phyloP scores from a whole-genome alignment of 176 grass and related monocot genomes.

The Calamus simplicifolius region DNA sequence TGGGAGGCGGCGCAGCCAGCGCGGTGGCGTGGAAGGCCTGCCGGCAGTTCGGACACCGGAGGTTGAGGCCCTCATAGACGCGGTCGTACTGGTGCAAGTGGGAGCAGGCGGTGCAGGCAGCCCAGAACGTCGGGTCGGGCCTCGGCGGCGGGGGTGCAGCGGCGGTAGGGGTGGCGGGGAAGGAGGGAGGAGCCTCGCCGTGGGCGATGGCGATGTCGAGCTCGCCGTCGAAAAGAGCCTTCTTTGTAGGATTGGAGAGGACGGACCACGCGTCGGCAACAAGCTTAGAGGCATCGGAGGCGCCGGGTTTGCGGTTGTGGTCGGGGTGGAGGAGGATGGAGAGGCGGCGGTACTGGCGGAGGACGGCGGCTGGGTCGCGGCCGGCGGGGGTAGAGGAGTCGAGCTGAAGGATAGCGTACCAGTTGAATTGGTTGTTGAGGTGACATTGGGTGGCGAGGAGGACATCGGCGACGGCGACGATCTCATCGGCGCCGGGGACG shows the following conservation, averaged over 20 bases:
- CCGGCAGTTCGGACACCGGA: slow-evolving; percentile 55
- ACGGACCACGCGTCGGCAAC: slow-evolving; percentile 51
- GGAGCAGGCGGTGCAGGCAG: slow-evolving; percentile 47
- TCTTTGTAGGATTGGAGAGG: slow-evolving; percentile 51
- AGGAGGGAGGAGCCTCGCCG: not conserved
- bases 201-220: slow-evolving; percentile 29
- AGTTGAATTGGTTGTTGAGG: slow-evolving; percentile 42
- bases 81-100: slow-evolving; percentile 68
- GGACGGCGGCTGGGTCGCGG: slow-evolving; percentile 33
- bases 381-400: slow-evolving; percentile 31
- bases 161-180: not conserved
- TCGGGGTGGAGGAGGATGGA: slow-evolving; percentile 35
- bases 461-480: slow-evolving; percentile 48
- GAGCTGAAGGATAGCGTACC: slow-evolving; percentile 61
- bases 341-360: slow-evolving; percentile 45
- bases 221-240: slow-evolving; percentile 49
- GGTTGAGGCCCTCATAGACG: slow-evolving; percentile 38
- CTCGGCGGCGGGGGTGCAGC: not conserved
- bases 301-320: slow-evolving; percentile 22
- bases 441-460: slow-evolving; percentile 40
- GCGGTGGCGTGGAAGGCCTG: slow-evolving; percentile 54
- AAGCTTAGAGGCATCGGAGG: slow-evolving; percentile 45
- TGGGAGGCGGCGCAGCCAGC: slow-evolving; percentile 46
- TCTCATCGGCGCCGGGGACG: slow-evolving; percentile 41
- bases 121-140: slow-evolving; percentile 46